Evolutionary conservation across 2,329 filamentous ascomycete genomes (phyloP).

Genomic region (Fulvia fulva): DNA sequence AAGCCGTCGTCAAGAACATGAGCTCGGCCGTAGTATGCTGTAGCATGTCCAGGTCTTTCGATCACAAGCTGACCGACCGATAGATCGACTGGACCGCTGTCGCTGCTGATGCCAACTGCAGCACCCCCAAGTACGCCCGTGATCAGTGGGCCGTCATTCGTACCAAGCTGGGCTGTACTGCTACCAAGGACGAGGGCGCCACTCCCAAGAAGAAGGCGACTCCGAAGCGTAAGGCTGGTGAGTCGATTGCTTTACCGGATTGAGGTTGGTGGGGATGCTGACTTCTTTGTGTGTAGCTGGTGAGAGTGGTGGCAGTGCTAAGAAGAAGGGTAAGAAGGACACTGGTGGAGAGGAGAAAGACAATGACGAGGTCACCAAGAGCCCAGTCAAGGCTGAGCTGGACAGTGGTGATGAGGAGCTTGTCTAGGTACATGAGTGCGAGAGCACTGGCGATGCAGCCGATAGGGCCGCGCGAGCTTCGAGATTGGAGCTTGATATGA

Average conservation of each 20-base stretch:
- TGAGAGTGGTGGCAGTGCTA: neutral
- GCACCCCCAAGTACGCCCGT: slow-evolving; percentile 21
- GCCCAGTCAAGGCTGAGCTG: slow-evolving; percentile 2
- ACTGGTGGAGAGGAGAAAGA: slow-evolving; percentile 1
- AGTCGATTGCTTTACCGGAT: neutral
- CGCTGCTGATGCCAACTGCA: slow-evolving; percentile 15
- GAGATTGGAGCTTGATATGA: no score
- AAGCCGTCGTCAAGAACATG: slow-evolving; percentile 9
- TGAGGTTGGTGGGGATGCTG: neutral
- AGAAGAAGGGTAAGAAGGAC: slow-evolving; percentile 2
- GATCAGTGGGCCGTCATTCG: slow-evolving; percentile 19
- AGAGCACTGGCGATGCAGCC: neutral
- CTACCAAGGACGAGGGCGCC: neutral
- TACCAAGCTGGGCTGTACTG: slow-evolving; percentile 15
- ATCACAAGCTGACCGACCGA: no score
- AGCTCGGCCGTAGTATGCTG: neutral
- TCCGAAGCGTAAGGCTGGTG: slow-evolving; percentile 14
- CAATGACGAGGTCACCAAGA: neutral
- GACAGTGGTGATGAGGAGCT: slow-evolving; percentile 4
- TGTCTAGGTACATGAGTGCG: neutral
- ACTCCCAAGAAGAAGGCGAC: slow-evolving; percentile 11
- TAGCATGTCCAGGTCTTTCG: no score
- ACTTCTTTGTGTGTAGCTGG: neutral
- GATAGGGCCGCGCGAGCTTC: no score
- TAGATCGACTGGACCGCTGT: slow-evolving; percentile 25